Evolutionary conservation across 352 stramenopile species (phyloP), one percentile per base, ranked within the genome.

Genomic region (Phytophthora litchii): DNA sequence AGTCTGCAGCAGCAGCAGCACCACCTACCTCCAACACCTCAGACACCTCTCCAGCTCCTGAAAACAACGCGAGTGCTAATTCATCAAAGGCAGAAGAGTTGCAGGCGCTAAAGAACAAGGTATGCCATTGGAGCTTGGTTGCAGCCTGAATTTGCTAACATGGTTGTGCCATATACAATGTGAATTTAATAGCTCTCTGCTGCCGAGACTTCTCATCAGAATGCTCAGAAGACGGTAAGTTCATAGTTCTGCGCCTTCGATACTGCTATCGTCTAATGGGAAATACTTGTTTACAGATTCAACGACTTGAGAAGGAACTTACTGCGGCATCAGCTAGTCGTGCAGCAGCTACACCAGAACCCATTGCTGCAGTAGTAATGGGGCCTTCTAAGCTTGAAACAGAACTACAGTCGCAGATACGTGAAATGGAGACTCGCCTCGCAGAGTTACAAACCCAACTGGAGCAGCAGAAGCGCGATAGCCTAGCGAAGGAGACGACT

Each of bases 221-320:
- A 49, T 8, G 54, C 70, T 5, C 59, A 86, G 48, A 87, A 84
- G 55, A 87, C 75, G 67, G 79, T 92, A 63, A 8, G 57, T 35
- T 11, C 7, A 34, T 34, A 23, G 3, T 8, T 50, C 44, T 4
- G 13, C 47, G 29, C 7, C 13, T 49, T 52, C 12, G 36, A 44
- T 20, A 14, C 16, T 32, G 14, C 20, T 11, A 16, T 29, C 1
- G 20, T 23, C 23, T 50, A 23, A 50, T 20, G 19, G 9, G 14
- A 1, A 62, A 38, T 19, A 7, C 14, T 47, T 48, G 9, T 36
- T 7, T 29, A 21, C 53, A 91, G 82, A 86, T 89, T 12, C 61
- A 88, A 16, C 60, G 72, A 13, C 69, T 91, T 12, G 76, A 92
- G 45, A 74, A 70, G 3, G 81, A 92, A 7, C 60, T 91, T 3